These are phyloP conservation scores for Aspergillus ochraceus DNA, from an alignment of 2,329 filamentous ascomycete genomes.

Conservation along the genomic window DNA sequence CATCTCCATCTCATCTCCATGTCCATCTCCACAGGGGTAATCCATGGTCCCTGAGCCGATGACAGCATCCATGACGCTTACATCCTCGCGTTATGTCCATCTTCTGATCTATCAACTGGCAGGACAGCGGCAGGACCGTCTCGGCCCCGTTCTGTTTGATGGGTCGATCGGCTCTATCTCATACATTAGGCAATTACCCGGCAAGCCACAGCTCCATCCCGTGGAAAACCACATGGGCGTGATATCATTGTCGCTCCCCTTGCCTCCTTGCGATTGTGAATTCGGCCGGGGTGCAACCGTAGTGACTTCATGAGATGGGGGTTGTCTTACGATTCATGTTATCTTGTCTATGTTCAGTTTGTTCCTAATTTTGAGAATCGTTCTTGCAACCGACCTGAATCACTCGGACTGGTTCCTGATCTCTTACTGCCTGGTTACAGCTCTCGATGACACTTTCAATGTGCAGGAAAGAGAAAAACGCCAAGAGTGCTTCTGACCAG, in stretches of 20 bases:
- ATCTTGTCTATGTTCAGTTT: too few relatives aligned
- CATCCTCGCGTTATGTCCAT: background rate
- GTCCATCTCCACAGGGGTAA: background rate
- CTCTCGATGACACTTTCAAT: background rate
- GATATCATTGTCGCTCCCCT: too few relatives aligned
- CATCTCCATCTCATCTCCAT: too few relatives aligned
- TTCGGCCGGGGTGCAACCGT: too few relatives aligned
- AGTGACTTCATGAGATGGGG: background rate
- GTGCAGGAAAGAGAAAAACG: background rate
- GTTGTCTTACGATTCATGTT: too few relatives aligned
- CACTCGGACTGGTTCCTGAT: background rate
- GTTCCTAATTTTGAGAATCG: too few relatives aligned
- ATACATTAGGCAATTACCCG: background rate
- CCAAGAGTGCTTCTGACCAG: background rate
- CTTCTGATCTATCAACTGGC: background rate
- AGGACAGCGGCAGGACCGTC: background rate
- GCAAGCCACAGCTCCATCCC: background rate
- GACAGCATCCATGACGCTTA: background rate
- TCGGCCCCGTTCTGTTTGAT: background rate
- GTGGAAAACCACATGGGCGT: background rate
- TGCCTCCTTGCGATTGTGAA: too few relatives aligned
- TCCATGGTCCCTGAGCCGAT: background rate
- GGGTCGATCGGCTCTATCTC: background rate
- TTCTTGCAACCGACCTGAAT: too few relatives aligned
- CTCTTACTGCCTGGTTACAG: background rate